Percentiles rank a stretch among this genome's conserved stretches.
These are phyloP conservation scores for Penicillium ucsense DNA, from an alignment of 495 filamentous ascomycete species.

Conservation along the genomic window DNA sequence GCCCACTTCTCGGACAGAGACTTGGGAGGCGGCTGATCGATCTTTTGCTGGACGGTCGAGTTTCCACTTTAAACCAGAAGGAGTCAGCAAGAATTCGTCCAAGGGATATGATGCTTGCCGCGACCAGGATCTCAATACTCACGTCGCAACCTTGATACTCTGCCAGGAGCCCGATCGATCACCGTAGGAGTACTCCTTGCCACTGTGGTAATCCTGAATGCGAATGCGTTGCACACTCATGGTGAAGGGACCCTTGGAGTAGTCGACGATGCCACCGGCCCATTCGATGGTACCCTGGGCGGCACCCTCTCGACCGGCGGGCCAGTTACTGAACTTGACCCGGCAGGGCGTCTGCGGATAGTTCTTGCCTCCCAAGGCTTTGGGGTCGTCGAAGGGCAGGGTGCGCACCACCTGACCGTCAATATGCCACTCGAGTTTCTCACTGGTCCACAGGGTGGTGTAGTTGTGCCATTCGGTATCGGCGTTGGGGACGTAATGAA, in stretches of 20 bases:
- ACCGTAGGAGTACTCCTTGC: slow-evolving; percentile 28
- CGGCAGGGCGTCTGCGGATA: slow-evolving; percentile 89
- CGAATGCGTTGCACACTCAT: slow-evolving; percentile 51
- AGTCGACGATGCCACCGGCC: slow-evolving; percentile 52
- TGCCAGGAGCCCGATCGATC: slow-evolving; percentile 23
- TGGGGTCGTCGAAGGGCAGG: slow-evolving; percentile 42
- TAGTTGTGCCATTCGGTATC: slow-evolving; percentile 74
- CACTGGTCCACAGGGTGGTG: slow-evolving; percentile 75
- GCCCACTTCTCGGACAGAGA: slow-evolving; percentile 47
- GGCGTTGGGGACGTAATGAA: slow-evolving; percentile 48
- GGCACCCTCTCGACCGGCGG: slow-evolving; percentile 59
- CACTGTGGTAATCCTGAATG: slow-evolving; percentile 29
- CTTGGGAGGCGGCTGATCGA: slow-evolving; percentile 25
- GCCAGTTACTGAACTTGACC: slow-evolving; percentile 73
- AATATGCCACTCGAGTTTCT: slow-evolving; percentile 73
- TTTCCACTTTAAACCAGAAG: slow-evolving; percentile 33
- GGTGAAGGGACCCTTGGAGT: slow-evolving; percentile 53
- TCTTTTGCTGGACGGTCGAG: slow-evolving; percentile 38
- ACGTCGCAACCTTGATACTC: slow-evolving; percentile 40
- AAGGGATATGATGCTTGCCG: too few species aligned
- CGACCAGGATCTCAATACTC: slow-evolving; percentile 16
- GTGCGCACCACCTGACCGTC: slow-evolving; percentile 63
- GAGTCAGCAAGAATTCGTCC: neutral
- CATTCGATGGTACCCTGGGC: slow-evolving; percentile 35
- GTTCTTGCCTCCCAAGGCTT: slow-evolving; percentile 45